Conservation (phyloP, 2,329 filamentous ascomycete species). For the Endocalyx cinctus region DNA sequence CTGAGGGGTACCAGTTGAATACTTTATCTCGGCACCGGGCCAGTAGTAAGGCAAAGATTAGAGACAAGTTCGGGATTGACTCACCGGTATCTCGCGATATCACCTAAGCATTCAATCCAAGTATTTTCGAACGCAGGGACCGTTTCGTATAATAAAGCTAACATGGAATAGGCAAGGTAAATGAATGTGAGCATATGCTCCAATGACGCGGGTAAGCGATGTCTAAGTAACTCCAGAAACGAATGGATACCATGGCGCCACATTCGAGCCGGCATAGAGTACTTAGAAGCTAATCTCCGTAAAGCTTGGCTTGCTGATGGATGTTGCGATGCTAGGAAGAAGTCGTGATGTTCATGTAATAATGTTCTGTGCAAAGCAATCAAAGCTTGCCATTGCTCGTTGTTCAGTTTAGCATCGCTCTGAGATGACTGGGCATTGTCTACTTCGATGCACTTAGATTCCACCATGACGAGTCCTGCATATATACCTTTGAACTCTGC, state of each 20-base stretch:
- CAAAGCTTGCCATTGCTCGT: constrained; percentile 75
- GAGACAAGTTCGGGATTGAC: constrained; percentile 5
- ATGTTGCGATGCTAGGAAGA: constrained; percentile 80
- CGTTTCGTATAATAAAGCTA: constrained; percentile 77
- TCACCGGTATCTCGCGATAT: constrained; percentile 67
- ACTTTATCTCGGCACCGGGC: no score
- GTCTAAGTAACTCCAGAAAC: constrained; percentile 69
- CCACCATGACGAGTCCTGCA: neutral
- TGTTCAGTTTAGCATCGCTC: constrained; percentile 25
- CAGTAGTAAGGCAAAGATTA: no score
- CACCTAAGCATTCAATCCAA: constrained; percentile 84
- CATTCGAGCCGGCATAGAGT: constrained; percentile 85
- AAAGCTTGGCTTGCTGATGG: constrained; percentile 66
- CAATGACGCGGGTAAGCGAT: constrained; percentile 63
- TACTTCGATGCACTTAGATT: neutral
- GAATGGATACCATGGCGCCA: constrained; percentile 87
- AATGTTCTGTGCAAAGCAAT: constrained; percentile 74
- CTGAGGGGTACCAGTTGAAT: no score
- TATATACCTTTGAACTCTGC: neutral
- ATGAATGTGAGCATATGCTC: constrained; percentile 89
- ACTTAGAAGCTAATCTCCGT: constrained; percentile 65
- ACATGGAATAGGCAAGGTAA: constrained; percentile 80
- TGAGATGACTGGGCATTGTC: neutral
- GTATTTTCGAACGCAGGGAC: constrained; percentile 76
- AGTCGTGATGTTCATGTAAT: constrained; percentile 75